phyloP scores from a whole-genome alignment of 2,329 filamentous ascomycete genomes.

The Trichoderma guizhouense region DNA sequence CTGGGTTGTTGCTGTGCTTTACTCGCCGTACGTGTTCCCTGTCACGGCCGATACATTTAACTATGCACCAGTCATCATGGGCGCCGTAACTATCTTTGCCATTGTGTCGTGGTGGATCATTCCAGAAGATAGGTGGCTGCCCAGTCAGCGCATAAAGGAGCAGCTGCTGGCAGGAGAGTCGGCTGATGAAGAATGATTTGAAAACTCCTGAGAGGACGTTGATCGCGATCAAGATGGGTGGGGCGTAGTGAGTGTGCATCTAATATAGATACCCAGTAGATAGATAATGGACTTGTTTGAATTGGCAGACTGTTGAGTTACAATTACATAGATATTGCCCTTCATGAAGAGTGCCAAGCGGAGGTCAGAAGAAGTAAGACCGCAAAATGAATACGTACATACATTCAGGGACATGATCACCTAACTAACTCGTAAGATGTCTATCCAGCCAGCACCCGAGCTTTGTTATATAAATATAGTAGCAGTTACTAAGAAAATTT shows the following conservation, averaged over 20 bases:
- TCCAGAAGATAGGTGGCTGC: constrained; percentile 15
- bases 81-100: constrained; percentile 42
- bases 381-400: no score
- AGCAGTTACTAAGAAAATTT: no score
- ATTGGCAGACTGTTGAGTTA: background rate
- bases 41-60: constrained; percentile 43
- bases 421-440: no score
- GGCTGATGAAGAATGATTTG: constrained; percentile 1
- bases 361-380: no score
- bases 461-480: no score
- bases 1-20: constrained; percentile 47
- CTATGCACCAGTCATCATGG: constrained; percentile 52
- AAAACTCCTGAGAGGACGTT: background rate
- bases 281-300: background rate
- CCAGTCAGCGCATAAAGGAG: constrained; percentile 17
- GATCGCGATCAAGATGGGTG: background rate
- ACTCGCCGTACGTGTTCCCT: constrained; percentile 45
- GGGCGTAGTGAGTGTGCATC: background rate
- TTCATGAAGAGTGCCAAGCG: background rate
- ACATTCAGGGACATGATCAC: no score
- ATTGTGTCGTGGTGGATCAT: constrained; percentile 17
- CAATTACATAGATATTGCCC: background rate
- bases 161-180: constrained; percentile 15
- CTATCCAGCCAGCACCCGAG: no score
- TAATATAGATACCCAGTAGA: background rate